Evolutionary conservation across 1,284 basidiomycete species (phyloP).

Genomic region (Rhodotorula mucilaginosa): DNA sequence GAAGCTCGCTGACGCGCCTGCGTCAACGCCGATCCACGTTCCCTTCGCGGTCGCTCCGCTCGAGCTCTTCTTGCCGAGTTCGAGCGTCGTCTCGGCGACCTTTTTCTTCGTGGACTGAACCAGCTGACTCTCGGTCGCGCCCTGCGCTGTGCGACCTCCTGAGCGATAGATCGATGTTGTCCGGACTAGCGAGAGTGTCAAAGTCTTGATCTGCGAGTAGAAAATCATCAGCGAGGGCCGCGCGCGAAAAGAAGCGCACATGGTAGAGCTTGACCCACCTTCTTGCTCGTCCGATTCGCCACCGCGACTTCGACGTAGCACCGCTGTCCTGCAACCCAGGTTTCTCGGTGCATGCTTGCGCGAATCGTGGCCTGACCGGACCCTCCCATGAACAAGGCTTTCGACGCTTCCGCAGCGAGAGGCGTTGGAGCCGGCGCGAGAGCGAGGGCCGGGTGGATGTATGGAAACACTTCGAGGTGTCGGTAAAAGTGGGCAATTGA

Average conservation of each 20-base stretch:
- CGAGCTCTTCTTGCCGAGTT: constrained; percentile 63
- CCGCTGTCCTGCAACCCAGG: constrained; percentile 83
- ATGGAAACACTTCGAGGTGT: constrained; percentile 76
- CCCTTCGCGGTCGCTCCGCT: constrained; percentile 75
- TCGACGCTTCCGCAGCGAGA: constrained; percentile 61
- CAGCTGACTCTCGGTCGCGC: neutral
- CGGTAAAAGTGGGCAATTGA: constrained; percentile 93
- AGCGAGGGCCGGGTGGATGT: constrained; percentile 64
- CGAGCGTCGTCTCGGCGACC: constrained; percentile 64
- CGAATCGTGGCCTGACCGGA: constrained; percentile 68
- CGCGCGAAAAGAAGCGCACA: neutral
- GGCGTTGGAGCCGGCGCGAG: constrained; percentile 65
- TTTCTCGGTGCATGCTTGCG: constrained; percentile 68
- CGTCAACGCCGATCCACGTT: constrained; percentile 78
- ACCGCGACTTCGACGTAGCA: constrained; percentile 71
- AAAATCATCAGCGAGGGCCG: too few relatives aligned
- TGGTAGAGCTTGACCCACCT: constrained; percentile 45
- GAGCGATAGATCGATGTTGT: constrained; percentile 65
- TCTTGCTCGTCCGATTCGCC: constrained; percentile 70
- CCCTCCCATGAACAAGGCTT: constrained; percentile 62
- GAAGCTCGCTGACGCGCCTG: constrained; percentile 63
- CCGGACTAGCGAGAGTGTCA: constrained; percentile 68
- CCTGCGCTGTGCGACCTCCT: constrained; percentile 53
- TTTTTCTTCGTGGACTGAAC: constrained; percentile 62
- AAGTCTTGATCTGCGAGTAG: constrained; percentile 57